phyloP scores from a whole-genome alignment of 2,329 filamentous ascomycete species.

The Aspergillus niger region DNA sequence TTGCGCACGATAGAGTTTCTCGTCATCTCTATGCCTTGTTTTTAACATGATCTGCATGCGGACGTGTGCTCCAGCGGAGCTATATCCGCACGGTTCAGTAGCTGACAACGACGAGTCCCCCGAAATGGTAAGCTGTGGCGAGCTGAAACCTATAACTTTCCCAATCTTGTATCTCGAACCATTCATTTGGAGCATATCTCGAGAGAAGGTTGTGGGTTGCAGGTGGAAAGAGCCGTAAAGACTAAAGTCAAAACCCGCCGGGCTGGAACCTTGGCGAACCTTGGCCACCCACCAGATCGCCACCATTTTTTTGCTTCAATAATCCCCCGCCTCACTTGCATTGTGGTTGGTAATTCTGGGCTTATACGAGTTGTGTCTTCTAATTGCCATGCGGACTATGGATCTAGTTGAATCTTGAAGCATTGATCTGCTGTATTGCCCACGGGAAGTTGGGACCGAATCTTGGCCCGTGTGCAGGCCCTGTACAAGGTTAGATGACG shows the following conservation, averaged over 20 bases:
- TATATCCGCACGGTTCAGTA: not conserved
- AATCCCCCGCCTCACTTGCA: not conserved
- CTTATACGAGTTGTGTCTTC: not conserved
- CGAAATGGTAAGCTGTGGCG: not conserved
- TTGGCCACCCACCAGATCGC: conserved; percentile 1
- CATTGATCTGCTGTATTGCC: not conserved
- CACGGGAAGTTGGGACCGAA: not conserved
- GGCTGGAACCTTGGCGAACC: conserved; percentile 8
- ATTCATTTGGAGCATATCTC: not conserved
- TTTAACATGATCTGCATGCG: not conserved
- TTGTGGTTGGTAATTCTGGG: not conserved
- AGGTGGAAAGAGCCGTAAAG: too few relatives aligned
- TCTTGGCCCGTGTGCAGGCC: not conserved
- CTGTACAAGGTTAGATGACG: not conserved
- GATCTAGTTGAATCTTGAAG: not conserved
- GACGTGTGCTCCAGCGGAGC: not conserved
- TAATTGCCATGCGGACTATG: not conserved
- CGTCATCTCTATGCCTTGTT: not conserved
- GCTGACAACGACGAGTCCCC: not conserved
- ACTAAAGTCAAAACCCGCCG: not conserved
- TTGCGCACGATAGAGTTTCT: not conserved
- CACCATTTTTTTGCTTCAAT: not conserved
- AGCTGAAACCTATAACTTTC: not conserved
- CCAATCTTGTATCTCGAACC: not conserved
- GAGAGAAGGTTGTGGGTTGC: not conserved